Evolutionary conservation across 2,329 filamentous ascomycete genomes (phyloP).

Genomic region (Colletotrichum graminicola): DNA sequence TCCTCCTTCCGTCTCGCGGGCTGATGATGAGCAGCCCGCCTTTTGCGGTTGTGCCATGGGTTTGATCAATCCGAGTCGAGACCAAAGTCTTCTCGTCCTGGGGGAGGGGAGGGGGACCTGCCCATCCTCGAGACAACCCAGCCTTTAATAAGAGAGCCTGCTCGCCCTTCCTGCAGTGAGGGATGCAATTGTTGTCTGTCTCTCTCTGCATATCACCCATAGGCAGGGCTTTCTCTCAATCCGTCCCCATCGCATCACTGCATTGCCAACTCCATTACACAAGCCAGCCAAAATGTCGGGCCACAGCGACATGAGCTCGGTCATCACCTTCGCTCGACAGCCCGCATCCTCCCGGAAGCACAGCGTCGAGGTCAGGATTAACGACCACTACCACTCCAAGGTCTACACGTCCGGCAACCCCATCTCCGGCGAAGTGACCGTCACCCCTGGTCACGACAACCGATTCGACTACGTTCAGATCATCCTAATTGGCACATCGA

Average conservation of each 20-base stretch:
- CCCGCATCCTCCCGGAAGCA: slow-evolving; percentile 48
- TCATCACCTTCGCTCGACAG: slow-evolving; percentile 42
- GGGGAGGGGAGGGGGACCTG: background rate
- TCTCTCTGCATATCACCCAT: slow-evolving; percentile 24
- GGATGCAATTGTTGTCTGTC: background rate
- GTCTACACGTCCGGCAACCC: slow-evolving; percentile 68
- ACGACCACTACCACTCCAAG: slow-evolving; percentile 66
- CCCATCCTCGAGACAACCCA: slow-evolving; percentile 29
- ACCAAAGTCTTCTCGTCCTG: slow-evolving; percentile 10
- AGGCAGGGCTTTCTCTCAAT: background rate
- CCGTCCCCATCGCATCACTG: slow-evolving; percentile 4
- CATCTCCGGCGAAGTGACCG: slow-evolving; percentile 62
- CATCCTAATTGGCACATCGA: slow-evolving; percentile 63
- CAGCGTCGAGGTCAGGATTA: slow-evolving; percentile 62
- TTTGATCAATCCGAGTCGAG: slow-evolving; percentile 20
- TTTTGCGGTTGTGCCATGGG: slow-evolving; percentile 35
- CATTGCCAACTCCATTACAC: slow-evolving; percentile 5
- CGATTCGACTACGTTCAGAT: slow-evolving; percentile 66
- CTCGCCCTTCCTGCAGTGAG: slow-evolving; percentile 32
- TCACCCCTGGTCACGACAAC: slow-evolving; percentile 60
- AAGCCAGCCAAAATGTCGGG: slow-evolving; percentile 33
- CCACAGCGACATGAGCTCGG: slow-evolving; percentile 43
- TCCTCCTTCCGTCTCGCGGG: slow-evolving; percentile 30
- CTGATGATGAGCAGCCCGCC: slow-evolving; percentile 32
- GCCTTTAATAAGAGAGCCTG: slow-evolving; percentile 35